Evolutionary conservation across 192 early-diverging fungal species (phyloP), one percentile per base, ranked within the genome.

Genomic region (Polychytrium aggregatum): DNA sequence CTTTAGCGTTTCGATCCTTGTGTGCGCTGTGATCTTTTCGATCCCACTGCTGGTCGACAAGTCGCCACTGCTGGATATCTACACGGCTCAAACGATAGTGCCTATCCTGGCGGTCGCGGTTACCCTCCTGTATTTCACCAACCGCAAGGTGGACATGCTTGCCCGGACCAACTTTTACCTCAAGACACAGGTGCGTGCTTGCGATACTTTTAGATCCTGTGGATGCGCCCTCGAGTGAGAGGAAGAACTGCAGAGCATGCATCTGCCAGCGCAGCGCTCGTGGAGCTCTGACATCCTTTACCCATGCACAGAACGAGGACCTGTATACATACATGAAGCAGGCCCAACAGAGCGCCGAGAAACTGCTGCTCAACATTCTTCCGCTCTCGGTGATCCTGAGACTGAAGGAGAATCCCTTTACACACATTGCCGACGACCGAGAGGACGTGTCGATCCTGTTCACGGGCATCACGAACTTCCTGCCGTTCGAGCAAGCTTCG

Each of bases 391-490:
- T 63, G 16, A 51, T 59, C 0, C 56, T 54, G 21, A n/a, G 55
- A 27, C 21, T 63, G 14, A 45, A 47, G 39, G 46, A 54, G 24
- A 56, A 56, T 11, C 50, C 57, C 18, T 40, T 37, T n/a, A 9
- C 44, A n/a, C 48, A 41, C 3, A 63, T 63, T 33, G 62, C 62
- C 9, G 57, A 59, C 25, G 50, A 36, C 26, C 41, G 39, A 20
- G 40, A 55, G n/a, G 56, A 63, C 39, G 57, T 63, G 27, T 37
- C 56, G 2, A 51, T 63, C 11, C 20, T 63, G 21, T 63, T 63
- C 25, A 36, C 31, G 18, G 60, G 37, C 41, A 63, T 63, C 13
- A 46, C 50, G 8, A 60, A 60, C 39, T 42, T 48, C 41, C 31
- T n/a, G n/a, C n/a, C n/a, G n/a, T n/a, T n/a, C n/a, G n/a, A n/a